These are phyloP conservation scores for Didymella sp. DNA, from an alignment of 2,329 filamentous ascomycete species.

Conservation along the genomic window DNA sequence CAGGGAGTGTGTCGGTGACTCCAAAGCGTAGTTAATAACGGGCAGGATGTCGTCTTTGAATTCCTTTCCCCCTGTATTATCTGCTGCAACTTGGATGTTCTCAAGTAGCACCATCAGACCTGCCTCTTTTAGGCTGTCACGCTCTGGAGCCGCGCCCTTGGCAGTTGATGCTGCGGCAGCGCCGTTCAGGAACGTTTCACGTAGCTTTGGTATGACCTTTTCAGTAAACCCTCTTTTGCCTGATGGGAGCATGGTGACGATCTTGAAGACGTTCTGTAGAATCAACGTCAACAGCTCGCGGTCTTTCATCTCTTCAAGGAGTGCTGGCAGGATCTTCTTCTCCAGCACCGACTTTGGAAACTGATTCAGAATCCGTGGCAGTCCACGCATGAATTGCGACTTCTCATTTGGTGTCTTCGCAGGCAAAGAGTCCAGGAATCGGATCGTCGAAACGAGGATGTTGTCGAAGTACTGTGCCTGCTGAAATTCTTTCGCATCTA, in stretches of 20 bases:
- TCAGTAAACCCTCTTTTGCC: constrained; percentile 82
- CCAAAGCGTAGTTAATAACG: constrained; percentile 80
- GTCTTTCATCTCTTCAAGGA: constrained; percentile 94
- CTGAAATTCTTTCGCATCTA: constrained; percentile 91
- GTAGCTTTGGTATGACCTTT: constrained; percentile 81
- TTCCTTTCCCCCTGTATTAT: constrained; percentile 86
- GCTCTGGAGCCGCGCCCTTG: constrained; percentile 64
- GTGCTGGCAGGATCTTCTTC: constrained; percentile 87
- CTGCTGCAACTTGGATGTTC: constrained; percentile 75
- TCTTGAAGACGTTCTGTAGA: constrained; percentile 90
- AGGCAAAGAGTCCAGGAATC: constrained; percentile 89
- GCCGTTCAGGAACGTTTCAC: constrained; percentile 77
- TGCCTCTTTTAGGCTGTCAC: constrained; percentile 83
- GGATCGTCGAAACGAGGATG: constrained; percentile 92
- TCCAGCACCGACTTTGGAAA: constrained; percentile 95
- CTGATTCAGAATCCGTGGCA: constrained; percentile 85
- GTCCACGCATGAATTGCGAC: constrained; percentile 84
- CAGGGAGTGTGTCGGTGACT: constrained; percentile 86
- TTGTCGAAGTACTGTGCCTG: constrained; percentile 97
- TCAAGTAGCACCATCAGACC: constrained; percentile 91
- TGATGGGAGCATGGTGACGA: constrained; percentile 75
- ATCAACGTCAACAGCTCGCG: constrained; percentile 84
- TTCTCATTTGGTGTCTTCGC: constrained; percentile 94
- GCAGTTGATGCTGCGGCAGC: constrained; percentile 56
- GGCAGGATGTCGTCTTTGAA: constrained; percentile 96